Percentiles rank a stretch among this genome's conserved stretches.
Evolutionary conservation across 106 monocot genomes (phyloP).

Genomic region (Platanthera guangdongensis): DNA sequence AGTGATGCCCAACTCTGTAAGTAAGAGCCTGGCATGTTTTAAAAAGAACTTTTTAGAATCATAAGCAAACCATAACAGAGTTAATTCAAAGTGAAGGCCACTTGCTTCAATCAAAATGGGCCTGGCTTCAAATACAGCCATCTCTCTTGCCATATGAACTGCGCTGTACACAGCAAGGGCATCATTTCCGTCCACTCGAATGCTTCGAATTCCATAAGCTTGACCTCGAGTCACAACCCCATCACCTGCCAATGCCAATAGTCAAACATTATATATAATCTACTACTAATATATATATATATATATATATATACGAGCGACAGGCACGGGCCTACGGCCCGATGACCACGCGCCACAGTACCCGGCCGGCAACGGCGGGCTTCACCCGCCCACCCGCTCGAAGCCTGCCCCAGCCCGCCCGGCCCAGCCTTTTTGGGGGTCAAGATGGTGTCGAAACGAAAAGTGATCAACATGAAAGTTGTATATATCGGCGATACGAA

Average conservation of each 20-base stretch:
- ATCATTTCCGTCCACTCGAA: constrained; percentile 92
- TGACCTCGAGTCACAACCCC: constrained; percentile 71
- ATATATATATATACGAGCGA: too few species aligned
- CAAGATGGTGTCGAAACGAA: too few species aligned
- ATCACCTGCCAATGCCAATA: constrained; percentile 46
- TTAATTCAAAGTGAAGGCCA: not conserved
- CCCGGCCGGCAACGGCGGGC: too few species aligned
- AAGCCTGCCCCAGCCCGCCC: too few species aligned
- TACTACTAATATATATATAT: too few species aligned
- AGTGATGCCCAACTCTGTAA: constrained; percentile 91
- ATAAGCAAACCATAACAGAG: not conserved
- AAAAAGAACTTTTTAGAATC: not conserved
- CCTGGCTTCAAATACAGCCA: constrained; percentile 69
- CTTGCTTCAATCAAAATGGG: constrained; percentile 85
- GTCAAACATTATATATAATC: too few species aligned
- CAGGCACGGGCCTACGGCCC: too few species aligned
- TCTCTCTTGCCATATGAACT: constrained; percentile 74
- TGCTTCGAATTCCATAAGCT: constrained; percentile 85
- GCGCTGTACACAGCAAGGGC: constrained; percentile 86
- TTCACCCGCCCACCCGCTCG: too few species aligned
- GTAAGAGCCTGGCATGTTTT: constrained; percentile 59
- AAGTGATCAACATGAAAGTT: too few species aligned
- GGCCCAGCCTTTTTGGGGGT: too few species aligned
- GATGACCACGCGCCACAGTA: too few species aligned
- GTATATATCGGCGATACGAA: too few species aligned